These are phyloP conservation scores for Mycena albidolilacea DNA, from an alignment of 768 basidiomycete genomes.

Conservation along the genomic window DNA sequence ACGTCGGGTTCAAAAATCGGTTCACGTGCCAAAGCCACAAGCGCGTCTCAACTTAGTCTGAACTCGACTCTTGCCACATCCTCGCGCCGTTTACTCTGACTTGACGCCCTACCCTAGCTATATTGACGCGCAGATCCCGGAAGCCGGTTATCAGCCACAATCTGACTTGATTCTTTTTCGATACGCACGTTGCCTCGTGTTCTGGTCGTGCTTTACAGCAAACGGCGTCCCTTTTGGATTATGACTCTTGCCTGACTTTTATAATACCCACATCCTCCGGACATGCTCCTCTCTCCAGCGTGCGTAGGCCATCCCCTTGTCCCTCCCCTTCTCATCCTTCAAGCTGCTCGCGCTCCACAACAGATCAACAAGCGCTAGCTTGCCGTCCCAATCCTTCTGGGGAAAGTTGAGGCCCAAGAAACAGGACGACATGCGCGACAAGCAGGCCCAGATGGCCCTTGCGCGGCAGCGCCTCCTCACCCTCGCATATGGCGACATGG, in stretches of 20 bases:
- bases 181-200: constrained; percentile 69
- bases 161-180: constrained; percentile 22
- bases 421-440: constrained; percentile 75
- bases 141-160: constrained; percentile 22
- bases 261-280: constrained; percentile 44
- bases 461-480: constrained; percentile 84
- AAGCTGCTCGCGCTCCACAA: constrained; percentile 52
- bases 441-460: constrained; percentile 75
- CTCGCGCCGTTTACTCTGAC: background rate
- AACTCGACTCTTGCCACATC: too few species aligned
- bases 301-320: constrained; percentile 60
- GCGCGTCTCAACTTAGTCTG: background rate
- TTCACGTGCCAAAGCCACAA: too few species aligned
- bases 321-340: constrained; percentile 48
- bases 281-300: constrained; percentile 87
- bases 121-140: constrained; percentile 6
- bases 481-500: constrained; percentile 87
- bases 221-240: constrained; percentile 45
- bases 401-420: constrained; percentile 81
- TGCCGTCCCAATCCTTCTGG: constrained; percentile 69
- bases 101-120: too few species aligned
- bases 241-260: constrained; percentile 46
- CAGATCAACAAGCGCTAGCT: constrained; percentile 78
- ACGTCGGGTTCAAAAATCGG: background rate
- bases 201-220: constrained; percentile 57